A percentile compares a stretch with the other conserved stretches of the same genome.
phyloP scores from a whole-genome alignment of 371 early-diverging fungal genomes.

The Rhizopus microsporus region DNA sequence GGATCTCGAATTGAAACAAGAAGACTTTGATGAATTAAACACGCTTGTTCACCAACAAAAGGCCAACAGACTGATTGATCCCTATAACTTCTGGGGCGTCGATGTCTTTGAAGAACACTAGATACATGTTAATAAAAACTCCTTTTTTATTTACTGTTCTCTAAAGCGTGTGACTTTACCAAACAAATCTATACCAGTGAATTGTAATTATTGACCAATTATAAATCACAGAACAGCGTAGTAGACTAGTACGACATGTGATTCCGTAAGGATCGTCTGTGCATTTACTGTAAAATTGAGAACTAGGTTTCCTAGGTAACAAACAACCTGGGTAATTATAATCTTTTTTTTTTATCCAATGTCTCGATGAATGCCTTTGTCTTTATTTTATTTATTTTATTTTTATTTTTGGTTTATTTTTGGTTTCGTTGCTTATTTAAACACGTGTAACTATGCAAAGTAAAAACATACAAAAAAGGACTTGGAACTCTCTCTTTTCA shows the following conservation, averaged over 20 bases:
- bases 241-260: too few species aligned
- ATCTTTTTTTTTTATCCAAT: too few species aligned
- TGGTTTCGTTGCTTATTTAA: neutral
- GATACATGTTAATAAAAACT: constrained; percentile 2
- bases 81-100: constrained; percentile 33
- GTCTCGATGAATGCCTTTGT: too few species aligned
- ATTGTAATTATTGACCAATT: neutral
- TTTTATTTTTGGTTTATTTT: too few species aligned
- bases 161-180: neutral
- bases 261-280: too few species aligned
- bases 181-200: too few species aligned
- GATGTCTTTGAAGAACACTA: constrained; percentile 39
- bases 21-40: constrained; percentile 37
- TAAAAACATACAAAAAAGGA: constrained; percentile 1
- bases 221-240: neutral
- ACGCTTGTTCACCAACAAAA: constrained; percentile 23
- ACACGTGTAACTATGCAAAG: constrained; percentile 8
- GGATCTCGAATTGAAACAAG: constrained; percentile 33
- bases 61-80: constrained; percentile 29
- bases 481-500: neutral
- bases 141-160: neutral
- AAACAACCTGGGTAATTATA: too few species aligned
- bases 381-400: too few species aligned
- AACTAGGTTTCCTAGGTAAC: too few species aligned
- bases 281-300: too few species aligned